phyloP scores from a whole-genome alignment of 2,329 filamentous ascomycete genomes.

The Neoscytalidium dimidiatum region DNA sequence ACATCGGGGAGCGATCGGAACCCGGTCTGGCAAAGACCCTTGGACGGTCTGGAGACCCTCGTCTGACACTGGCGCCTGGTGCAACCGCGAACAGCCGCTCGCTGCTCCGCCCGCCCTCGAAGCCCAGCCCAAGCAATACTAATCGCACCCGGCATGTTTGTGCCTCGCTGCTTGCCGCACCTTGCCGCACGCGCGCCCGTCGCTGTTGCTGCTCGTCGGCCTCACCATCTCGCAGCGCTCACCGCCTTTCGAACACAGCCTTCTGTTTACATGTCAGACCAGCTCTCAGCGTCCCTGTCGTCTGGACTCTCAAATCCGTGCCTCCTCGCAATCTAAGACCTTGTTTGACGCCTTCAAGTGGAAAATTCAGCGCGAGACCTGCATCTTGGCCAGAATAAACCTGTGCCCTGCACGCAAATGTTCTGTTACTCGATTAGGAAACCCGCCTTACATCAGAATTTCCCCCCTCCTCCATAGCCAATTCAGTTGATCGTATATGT shows the following conservation, averaged over 20 bases:
- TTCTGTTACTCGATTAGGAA: no score
- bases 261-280: background rate
- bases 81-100: background rate
- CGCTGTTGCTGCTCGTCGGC: background rate
- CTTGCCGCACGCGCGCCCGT: background rate
- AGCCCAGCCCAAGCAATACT: no score
- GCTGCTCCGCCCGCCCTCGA: background rate
- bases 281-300: background rate
- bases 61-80: conserved; percentile 16
- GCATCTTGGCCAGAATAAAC: no score
- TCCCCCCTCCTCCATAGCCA: no score
- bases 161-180: background rate
- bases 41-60: conserved; percentile 16
- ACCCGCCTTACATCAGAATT: no score
- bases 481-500: no score
- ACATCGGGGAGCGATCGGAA: conserved; percentile 15
- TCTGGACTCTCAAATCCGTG: background rate
- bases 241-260: conserved; percentile 2
- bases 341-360: no score
- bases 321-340: no score
- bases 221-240: background rate
- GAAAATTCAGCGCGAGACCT: no score
- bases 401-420: no score
- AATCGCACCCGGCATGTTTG: background rate
- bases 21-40: background rate